Evolutionary conservation across 1,284 basidiomycete genomes (phyloP).

Genomic region (Violaceomyces palustris): DNA sequence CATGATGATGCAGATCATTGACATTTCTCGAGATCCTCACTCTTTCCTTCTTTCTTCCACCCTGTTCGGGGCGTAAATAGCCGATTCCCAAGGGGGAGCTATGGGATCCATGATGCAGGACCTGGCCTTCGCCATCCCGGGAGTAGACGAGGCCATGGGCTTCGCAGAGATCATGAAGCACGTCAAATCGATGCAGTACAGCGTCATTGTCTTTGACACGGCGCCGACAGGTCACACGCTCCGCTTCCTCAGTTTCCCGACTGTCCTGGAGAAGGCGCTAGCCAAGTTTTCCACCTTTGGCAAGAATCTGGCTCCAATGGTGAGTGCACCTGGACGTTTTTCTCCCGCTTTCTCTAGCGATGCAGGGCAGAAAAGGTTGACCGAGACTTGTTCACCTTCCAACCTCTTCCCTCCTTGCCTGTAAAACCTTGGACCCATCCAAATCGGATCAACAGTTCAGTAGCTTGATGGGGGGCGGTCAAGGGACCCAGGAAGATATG

Average conservation of each 20-base stretch:
- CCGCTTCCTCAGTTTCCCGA: conserved; percentile 95
- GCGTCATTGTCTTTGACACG: conserved; percentile 97
- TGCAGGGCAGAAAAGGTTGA: neutral
- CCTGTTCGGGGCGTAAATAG: conserved; percentile 54
- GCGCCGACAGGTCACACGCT: conserved; percentile 97
- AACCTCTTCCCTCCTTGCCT: neutral
- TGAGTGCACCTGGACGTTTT: too few relatives aligned
- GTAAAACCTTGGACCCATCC: neutral
- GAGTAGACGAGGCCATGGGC: conserved; percentile 99
- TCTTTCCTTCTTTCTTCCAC: neutral
- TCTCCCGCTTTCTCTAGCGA: neutral
- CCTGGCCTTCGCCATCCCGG: conserved; percentile 95
- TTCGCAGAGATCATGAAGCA: conserved; percentile 99
- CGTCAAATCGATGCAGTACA: conserved; percentile 99
- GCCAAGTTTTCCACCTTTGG: conserved; percentile 88
- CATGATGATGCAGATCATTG: too few relatives aligned
- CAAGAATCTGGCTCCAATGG: conserved; percentile 90
- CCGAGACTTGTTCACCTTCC: neutral
- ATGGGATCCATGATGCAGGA: conserved; percentile 99
- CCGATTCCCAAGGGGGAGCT: conserved; percentile 71
- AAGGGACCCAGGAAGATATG: conserved; percentile 66
- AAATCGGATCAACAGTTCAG: conserved; percentile 62
- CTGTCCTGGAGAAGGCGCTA: conserved; percentile 92
- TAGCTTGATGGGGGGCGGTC: conserved; percentile 80
- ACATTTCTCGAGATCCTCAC: too few relatives aligned